Base-by-base conservation (phyloP, 169 alveolate genomes). In the Cryptosporidium felis region DNA sequence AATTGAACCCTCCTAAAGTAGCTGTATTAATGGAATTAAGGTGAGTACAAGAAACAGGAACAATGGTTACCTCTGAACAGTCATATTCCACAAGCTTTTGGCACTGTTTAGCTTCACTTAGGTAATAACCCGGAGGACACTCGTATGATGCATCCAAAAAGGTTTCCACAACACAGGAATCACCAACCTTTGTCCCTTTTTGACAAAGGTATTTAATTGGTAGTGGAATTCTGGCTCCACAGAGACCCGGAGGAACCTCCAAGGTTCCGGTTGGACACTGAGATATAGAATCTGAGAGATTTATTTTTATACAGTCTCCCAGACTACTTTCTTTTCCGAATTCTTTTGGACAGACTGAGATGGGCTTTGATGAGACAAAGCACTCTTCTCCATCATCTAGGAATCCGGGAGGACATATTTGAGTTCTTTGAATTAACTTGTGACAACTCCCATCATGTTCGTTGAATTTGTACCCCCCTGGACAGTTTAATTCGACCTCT, bases 331-430 rank as follows among this genome's bases (percentile, higher is more conserved):
- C 82, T 36, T 56, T 74, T 51, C 44, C 47, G 23, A 51, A 74
- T 53, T 67, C 67, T 6, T 49, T 28, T 36, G 65, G 65, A 53
- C 82, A 74, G 0, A 36, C 4, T 53, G 65, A 74, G 2, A 10
- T 56, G 0, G 82, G 82, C 5, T 74, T 51, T 23, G 59, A 36
- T 9, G 82, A 53, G 23, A 28, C 38, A 34, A 51, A 74, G 21
- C 82, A 74, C 41, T 53, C 58, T 6, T 74, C 67, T 23, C 82
- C 82, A 18, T 56, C n/a, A 74, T 74, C 82, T 21, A 74, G 28
- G 36, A 74, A 74, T n/a, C 82, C 82, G 1, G 82, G 53, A 51
- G 65, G 82, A 74, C 82, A 74, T 16, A 74, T 38, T 30, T 32
- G 32, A 8, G 26, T 42, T 53, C 56, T 74, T 53, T 56, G 60